These are phyloP conservation scores for Rhizopogon vulgaris DNA, from an alignment of 768 basidiomycete genomes.

Conservation along the genomic window DNA sequence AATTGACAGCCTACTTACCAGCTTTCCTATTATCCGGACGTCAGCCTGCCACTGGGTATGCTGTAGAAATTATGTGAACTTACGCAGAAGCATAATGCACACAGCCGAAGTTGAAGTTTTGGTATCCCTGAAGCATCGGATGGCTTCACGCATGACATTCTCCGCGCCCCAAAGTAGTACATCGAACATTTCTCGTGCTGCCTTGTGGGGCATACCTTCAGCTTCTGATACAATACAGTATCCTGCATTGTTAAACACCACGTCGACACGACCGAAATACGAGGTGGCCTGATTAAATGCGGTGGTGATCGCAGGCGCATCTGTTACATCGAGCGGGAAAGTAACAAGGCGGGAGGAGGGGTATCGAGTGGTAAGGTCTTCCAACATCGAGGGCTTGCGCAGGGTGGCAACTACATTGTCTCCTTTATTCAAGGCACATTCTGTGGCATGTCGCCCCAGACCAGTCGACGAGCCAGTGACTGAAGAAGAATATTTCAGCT, in stretches of 20 bases:
- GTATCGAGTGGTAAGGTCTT: conserved; percentile 25
- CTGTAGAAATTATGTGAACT: conserved; percentile 7
- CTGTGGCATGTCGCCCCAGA: conserved; percentile 30
- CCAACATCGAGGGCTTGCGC: conserved; percentile 32
- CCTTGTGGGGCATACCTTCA: conserved; percentile 77
- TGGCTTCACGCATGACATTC: conserved; percentile 27
- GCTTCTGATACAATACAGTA: conserved; percentile 44
- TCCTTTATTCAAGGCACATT: conserved; percentile 31
- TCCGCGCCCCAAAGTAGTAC: conserved; percentile 28
- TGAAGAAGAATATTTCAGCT: conserved; percentile 6
- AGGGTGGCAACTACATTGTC: conserved; percentile 39
- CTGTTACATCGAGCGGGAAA: conserved; percentile 37
- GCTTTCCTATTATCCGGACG: conserved; percentile 13
- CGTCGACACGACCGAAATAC: conserved; percentile 35
- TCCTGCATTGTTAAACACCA: conserved; percentile 41
- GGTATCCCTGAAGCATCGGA: conserved; percentile 31
- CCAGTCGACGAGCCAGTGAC: conserved; percentile 39
- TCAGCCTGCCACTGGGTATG: conserved; percentile 2
- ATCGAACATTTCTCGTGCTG: conserved; percentile 56
- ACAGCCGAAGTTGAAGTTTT: no score
- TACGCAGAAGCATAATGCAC: conserved; percentile 23
- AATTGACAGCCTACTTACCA: conserved; percentile 6
- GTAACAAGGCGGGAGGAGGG: conserved; percentile 29
- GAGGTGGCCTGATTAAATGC: conserved; percentile 31
- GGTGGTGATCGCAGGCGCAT: conserved; percentile 21